Base-by-base conservation (phyloP, 768 basidiomycete genomes). In the Multifurca ochricompacta region DNA sequence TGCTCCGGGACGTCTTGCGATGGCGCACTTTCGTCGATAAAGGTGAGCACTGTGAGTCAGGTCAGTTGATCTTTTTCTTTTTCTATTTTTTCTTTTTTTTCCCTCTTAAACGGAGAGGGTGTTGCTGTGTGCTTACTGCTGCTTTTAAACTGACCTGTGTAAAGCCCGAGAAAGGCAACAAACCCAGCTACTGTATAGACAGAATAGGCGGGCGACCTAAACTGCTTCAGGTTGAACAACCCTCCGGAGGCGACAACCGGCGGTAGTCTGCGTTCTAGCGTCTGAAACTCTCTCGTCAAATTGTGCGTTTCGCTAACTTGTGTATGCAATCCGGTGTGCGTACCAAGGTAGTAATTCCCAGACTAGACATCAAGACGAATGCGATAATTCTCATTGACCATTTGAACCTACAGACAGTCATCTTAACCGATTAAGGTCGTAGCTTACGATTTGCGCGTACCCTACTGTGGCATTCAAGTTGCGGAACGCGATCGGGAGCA, bases 311-410 rank as follows among this genome's bases (percentile, higher is more conserved):
- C n/a, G n/a, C n/a, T n/a, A 4, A 19, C 18, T 28, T 6, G 6
- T 34, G 30, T 18, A 32, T 58, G 67, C 57, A 50, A 49, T 11
- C n/a, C 16, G 4, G 4, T 44, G 28, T 14, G 32, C 59, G 8
- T 41, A 78, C 75, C 43, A 87, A 53, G 65, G 83, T 86, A 13
- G 78, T 74, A 11, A 77, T 63, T 2, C 75, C 75, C 3, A 87
- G 71, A 1, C 75, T 64, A 13, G 73, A 57, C 1, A 84, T 56
- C 0, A 87, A 65, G 8, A 87, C 77, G 57, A 87, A 80, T 2
- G 79, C 86, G 39, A 87, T 67, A 30, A 83, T 77, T 11, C 87
- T 74, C 74, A 85, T 79, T 0, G 87, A 85, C 87, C 87, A 90
- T 58, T 72, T 71, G 66, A 89, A 90, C n/a, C 86, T 88, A 37